Evolutionary conservation across 192 early-diverging fungal species (phyloP), one percentile per base, ranked within the genome.

Genomic region (Coemansia nantahalensis): DNA sequence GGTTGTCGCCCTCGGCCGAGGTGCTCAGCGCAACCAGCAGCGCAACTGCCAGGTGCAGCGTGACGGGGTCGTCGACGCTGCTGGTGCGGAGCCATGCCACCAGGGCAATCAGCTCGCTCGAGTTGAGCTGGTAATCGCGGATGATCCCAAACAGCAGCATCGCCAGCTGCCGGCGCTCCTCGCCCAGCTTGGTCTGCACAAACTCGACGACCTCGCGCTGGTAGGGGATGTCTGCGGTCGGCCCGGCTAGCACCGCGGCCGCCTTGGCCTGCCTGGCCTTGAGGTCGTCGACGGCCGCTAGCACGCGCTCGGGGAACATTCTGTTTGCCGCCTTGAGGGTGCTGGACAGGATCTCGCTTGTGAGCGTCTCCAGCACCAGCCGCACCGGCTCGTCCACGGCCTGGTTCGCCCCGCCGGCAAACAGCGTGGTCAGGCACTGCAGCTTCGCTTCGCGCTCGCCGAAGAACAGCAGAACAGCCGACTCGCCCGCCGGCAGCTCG

Each of bases 401-500:
- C 1, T 48, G 51, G 49, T 79, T 80, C 18, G 65, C 61, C 12
- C 81, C 71, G 32, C 66, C 80, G 2, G 73, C 67, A 47, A 89
- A 52, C 38, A 90, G 67, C 23, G 60, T 68, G 39, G 68, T 59
- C 5, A 91, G 51, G 51, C 71, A 59, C 36, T 72, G 52, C 15
- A 90, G 67, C 36, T 85, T 56, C 22, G 83, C 82, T 33, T 80
- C 76, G 40, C 84, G 60, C 45, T 92, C 89, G 31, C 62, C 53
- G 54, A 84, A 82, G 62, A 83, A 92, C 45, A 88, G 54, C 16
- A 83, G 33, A 10, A 91, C 81, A 1, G 88, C 82, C 0, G 83
- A 81, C 32, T 89, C 84, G 18, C 79, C 75, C 3, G 82, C 75
- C 15, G 79, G 80, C 30, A 77, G 68, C 41, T 85, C 79, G 35